Evolutionary conservation across 1,139 yeast species (phyloP).

Genomic region (Kazachstania sp.): DNA sequence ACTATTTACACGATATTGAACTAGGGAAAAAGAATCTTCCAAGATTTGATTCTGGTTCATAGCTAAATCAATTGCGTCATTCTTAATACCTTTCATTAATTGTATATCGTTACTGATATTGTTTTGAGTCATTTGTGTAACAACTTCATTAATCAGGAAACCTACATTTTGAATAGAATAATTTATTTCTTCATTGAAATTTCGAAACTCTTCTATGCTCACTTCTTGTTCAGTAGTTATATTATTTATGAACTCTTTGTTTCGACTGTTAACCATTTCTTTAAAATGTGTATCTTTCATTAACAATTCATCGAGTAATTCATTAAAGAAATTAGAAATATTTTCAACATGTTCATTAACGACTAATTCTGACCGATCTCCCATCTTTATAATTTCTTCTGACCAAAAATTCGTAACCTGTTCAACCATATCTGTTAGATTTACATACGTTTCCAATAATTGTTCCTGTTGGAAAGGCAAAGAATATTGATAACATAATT

Average conservation of each 20-base stretch:
- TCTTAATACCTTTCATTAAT: not conserved
- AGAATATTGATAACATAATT: conserved; percentile 43
- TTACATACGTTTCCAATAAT: conserved; percentile 38
- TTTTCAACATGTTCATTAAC: not conserved
- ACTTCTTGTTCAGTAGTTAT: not conserved
- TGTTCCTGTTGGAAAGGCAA: conserved; percentile 47
- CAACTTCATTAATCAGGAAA: not conserved
- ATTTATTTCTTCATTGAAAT: not conserved
- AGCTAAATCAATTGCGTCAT: conserved; percentile 3
- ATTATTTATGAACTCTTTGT: not conserved
- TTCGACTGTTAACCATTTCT: not conserved
- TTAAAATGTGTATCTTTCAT: conserved; percentile 2
- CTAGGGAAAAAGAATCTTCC: not conserved
- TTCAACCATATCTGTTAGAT: conserved; percentile 36
- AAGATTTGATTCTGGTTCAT: not conserved
- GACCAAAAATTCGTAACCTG: conserved; percentile 18
- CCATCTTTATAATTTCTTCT: conserved; percentile 4
- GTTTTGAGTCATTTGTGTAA: not conserved
- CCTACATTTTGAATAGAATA: not conserved
- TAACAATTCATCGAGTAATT: conserved; percentile 1
- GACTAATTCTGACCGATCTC: conserved; percentile 6
- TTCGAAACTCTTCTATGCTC: not conserved
- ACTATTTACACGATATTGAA: not conserved
- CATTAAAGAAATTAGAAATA: conserved; percentile 1
- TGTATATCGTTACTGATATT: not conserved